phyloP scores from a whole-genome alignment of 176 grass and related monocot species.

The Calamus simplicifolius region DNA sequence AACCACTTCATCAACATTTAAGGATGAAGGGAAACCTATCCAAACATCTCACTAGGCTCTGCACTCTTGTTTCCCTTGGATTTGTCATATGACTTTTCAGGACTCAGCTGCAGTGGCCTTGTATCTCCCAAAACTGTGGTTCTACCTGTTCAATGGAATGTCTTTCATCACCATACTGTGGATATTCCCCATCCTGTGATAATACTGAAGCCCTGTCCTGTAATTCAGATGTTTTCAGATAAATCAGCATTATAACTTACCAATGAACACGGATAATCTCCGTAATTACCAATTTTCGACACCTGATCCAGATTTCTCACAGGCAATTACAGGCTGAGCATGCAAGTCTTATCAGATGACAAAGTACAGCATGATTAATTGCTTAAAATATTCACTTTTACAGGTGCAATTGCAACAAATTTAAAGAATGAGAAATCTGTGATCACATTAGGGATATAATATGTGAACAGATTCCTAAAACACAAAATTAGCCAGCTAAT shows the following conservation, averaged over 20 bases:
- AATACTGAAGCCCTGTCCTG: slow-evolving; percentile 52
- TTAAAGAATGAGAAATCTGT: no score
- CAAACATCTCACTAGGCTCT: slow-evolving; percentile 94
- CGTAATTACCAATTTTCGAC: no score
- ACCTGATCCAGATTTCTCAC: no score
- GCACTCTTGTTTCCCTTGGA: slow-evolving; percentile 41
- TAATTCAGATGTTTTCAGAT: slow-evolving; percentile 57
- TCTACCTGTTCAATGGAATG: slow-evolving; percentile 29
- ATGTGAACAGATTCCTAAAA: no score
- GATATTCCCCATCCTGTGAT: slow-evolving; percentile 47
- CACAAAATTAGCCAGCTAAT: no score
- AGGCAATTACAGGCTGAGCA: no score
- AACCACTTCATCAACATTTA: slow-evolving; percentile 58
- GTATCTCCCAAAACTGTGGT: slow-evolving; percentile 19
- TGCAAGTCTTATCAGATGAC: no score
- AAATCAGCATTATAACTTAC: slow-evolving; percentile 22
- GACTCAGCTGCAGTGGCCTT: slow-evolving; percentile 28
- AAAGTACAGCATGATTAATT: no score
- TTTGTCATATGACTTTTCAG: slow-evolving; percentile 56
- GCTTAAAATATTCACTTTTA: no score
- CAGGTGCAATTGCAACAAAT: no score
- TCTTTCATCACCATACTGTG: slow-evolving; percentile 37
- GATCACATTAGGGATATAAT: no score
- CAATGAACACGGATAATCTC: no score
- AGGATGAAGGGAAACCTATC: slow-evolving; percentile 73